phyloP scores from a whole-genome alignment of 257 asterid genomes.

The Solanum sejunctum region DNA sequence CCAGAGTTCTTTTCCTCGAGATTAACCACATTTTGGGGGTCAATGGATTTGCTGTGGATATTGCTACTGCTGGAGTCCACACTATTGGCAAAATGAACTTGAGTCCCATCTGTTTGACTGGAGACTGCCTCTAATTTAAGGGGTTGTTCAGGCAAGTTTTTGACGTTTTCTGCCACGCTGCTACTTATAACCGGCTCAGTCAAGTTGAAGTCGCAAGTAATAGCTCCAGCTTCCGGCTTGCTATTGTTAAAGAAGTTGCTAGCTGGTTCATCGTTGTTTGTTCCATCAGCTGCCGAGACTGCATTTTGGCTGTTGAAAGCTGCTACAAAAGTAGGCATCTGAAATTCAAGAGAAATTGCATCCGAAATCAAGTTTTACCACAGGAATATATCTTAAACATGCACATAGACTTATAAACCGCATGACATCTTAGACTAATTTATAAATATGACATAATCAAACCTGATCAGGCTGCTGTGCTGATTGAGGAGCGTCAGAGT shows the following conservation, averaged over 20 bases:
- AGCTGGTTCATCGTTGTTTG: constrained; percentile 1
- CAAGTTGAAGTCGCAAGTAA: constrained; percentile 37
- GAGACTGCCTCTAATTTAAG: not conserved
- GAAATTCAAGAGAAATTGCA: not conserved
- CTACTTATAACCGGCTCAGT: not conserved
- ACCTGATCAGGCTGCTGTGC: constrained; percentile 35
- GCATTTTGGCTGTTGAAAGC: not conserved
- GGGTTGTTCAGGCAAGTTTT: not conserved
- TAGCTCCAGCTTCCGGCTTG: constrained; percentile 28
- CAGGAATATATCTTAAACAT: not conserved
- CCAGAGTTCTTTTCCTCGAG: not conserved
- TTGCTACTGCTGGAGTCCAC: constrained; percentile 6
- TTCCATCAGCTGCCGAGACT: not conserved
- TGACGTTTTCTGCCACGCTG: not conserved
- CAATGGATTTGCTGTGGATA: not conserved
- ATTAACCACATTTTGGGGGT: not conserved
- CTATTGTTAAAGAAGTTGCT: constrained; percentile 19
- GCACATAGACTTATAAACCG: not conserved
- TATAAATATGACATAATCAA: not conserved
- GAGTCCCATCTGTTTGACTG: not conserved
- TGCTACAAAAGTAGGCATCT: not conserved
- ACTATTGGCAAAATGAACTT: not conserved
- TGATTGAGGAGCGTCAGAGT: constrained; percentile 6
- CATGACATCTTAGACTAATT: not conserved
- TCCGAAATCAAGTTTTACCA: not conserved